Evolutionary conservation across 1,284 basidiomycete species (phyloP).

Genomic region (Paramarasmius palmivorus): DNA sequence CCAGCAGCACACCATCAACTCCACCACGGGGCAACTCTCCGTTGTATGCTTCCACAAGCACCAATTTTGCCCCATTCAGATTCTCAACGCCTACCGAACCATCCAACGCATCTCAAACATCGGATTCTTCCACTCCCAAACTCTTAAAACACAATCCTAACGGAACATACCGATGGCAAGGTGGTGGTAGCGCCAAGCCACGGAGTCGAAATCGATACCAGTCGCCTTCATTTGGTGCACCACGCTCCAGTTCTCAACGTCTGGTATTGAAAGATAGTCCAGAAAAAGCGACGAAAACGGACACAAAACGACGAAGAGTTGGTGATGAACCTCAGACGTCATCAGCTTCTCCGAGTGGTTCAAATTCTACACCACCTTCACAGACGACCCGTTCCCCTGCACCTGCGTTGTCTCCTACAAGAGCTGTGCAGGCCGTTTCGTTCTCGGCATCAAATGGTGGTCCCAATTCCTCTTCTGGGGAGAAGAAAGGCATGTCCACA

Average conservation of each 20-base stretch:
- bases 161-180: constrained; percentile 66
- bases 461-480: constrained; percentile 15
- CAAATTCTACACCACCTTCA: constrained; percentile 14
- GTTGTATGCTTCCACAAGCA: constrained; percentile 16
- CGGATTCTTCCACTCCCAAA: constrained; percentile 36
- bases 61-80: constrained; percentile 21
- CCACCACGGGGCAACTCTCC: constrained; percentile 47
- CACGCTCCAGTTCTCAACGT: constrained; percentile 40
- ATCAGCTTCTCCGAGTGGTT: constrained; percentile 28
- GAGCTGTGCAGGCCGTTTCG: constrained; percentile 17
- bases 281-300: constrained; percentile 41
- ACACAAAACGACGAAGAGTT: constrained; percentile 63
- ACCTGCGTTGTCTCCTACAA: constrained; percentile 25
- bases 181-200: constrained; percentile 64
- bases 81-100: constrained; percentile 21
- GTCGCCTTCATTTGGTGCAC: constrained; percentile 64
- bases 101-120: constrained; percentile 20
- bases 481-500: constrained; percentile 29
- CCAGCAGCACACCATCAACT: constrained; percentile 40
- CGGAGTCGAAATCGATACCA: constrained; percentile 60
- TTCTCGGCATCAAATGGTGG: constrained; percentile 22
- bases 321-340: constrained; percentile 41
- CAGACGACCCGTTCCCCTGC: constrained; percentile 19
- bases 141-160: constrained; percentile 70
- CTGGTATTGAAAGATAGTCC: constrained; percentile 32